phyloP scores from a whole-genome alignment of 768 basidiomycete genomes.

The Tylopilus felleus region DNA sequence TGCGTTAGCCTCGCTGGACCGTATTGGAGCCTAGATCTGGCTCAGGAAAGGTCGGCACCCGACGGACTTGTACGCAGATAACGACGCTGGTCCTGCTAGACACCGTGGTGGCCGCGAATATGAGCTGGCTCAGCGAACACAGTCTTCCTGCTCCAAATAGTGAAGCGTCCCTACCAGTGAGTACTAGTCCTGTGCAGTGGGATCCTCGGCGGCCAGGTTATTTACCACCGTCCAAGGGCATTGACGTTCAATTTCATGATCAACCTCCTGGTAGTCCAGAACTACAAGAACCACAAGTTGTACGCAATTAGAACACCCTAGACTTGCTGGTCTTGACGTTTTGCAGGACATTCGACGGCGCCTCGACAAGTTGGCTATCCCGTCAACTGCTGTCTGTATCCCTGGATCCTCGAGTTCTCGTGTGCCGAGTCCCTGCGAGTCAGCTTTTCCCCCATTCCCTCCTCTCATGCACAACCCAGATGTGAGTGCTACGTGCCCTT shows the following conservation, averaged over 20 bases:
- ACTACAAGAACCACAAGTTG: constrained; percentile 3
- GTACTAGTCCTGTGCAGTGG: background rate
- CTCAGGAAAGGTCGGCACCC: background rate
- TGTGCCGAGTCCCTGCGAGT: constrained; percentile 11
- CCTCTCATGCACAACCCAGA: constrained; percentile 5
- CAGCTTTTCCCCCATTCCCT: constrained; percentile 3
- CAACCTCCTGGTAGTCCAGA: background rate
- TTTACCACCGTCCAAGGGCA: constrained; percentile 10
- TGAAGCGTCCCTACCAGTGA: background rate
- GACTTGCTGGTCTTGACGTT: background rate
- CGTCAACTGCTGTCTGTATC: background rate
- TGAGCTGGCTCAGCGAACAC: background rate
- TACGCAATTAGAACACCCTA: background rate
- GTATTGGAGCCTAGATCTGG: background rate
- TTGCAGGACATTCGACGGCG: constrained; percentile 10
- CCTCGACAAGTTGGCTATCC: constrained; percentile 15
- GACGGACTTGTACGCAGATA: background rate
- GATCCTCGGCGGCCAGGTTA: background rate
- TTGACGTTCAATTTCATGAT: constrained; percentile 1
- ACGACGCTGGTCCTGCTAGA: background rate
- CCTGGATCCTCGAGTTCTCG: background rate
- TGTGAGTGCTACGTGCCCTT: constrained; percentile 5
- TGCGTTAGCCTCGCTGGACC: constrained; percentile 1
- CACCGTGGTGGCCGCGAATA: background rate
- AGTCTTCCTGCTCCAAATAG: background rate